A percentile compares a stretch with the other conserved stretches of the same genome.
phyloP scores from a whole-genome alignment of 2,329 filamentous ascomycete species.

The Fusarium sterilihyphosum region DNA sequence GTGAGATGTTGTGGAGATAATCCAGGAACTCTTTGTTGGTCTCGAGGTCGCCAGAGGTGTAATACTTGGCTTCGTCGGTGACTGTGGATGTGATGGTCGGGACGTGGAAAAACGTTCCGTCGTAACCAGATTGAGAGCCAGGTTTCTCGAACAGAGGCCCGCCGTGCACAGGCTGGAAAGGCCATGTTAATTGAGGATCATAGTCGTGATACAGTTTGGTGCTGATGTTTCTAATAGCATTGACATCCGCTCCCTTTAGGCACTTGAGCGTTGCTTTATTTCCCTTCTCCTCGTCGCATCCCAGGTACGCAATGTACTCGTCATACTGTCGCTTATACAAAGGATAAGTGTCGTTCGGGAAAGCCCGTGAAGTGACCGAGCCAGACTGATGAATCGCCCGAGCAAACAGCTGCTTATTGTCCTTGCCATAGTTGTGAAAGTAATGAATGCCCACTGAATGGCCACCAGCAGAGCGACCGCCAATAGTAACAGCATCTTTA shows the following conservation, averaged over 20 bases:
- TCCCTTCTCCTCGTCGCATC: conserved; percentile 39
- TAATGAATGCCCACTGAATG: conserved; percentile 53
- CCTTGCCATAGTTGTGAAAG: conserved; percentile 50
- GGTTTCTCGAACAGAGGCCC: conserved; percentile 58
- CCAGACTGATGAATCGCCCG: conserved; percentile 51
- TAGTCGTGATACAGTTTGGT: conserved; percentile 51
- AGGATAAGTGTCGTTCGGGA: conserved; percentile 48
- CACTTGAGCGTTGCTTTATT: conserved; percentile 51
- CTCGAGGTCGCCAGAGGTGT: conserved; percentile 46
- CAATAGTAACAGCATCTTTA: conserved; percentile 60
- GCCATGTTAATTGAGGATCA: conserved; percentile 56
- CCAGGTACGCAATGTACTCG: conserved; percentile 43
- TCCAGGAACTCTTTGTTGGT: conserved; percentile 50
- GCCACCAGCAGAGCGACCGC: conserved; percentile 64
- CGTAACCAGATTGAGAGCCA: conserved; percentile 53
- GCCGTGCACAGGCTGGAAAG: conserved; percentile 59
- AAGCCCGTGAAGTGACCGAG: conserved; percentile 50
- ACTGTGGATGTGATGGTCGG: conserved; percentile 51
- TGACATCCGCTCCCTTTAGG: conserved; percentile 50
- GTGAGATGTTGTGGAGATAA: conserved; percentile 50
- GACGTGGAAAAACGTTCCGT: conserved; percentile 50
- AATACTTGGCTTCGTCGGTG: conserved; percentile 51
- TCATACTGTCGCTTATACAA: conserved; percentile 48
- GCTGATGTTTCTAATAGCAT: conserved; percentile 51
- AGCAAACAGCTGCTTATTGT: conserved; percentile 45